Percentiles rank a stretch among this genome's conserved stretches.
These are phyloP conservation scores for Hyaloscypha finlandica DNA, from an alignment of 495 filamentous ascomycete genomes.

Conservation along the genomic window DNA sequence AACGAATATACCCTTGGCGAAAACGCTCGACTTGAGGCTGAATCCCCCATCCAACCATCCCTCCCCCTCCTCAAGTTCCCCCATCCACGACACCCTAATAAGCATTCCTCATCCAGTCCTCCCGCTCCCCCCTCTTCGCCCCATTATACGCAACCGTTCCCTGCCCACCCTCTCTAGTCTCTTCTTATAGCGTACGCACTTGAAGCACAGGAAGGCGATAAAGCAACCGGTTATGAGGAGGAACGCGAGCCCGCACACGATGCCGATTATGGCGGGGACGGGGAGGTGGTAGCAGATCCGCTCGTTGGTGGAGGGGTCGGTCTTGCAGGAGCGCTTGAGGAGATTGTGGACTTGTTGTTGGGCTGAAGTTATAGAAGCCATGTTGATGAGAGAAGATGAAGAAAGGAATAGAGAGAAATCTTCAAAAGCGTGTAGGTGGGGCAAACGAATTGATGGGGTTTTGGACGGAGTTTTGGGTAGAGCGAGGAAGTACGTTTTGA, in stretches of 20 bases:
- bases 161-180: neutral
- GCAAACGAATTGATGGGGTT: too few species aligned
- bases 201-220: neutral
- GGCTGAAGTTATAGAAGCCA: too few species aligned
- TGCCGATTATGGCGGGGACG: neutral
- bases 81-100: neutral
- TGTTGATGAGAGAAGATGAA: too few species aligned
- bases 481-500: too few species aligned
- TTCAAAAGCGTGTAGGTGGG: too few species aligned
- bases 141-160: neutral
- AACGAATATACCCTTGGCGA: too few species aligned
- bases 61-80: neutral
- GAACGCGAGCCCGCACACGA: neutral
- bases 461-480: too few species aligned
- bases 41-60: neutral
- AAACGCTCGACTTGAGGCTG: too few species aligned
- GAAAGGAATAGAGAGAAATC: too few species aligned
- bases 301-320: too few species aligned
- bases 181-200: neutral
- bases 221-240: neutral
- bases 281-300: neutral
- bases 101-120: neutral
- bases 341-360: too few species aligned
- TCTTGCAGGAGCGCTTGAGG: too few species aligned
- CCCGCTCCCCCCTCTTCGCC: neutral